Conservation (phyloP, 345 rosid species). For the Eucalyptus brandiana region DNA sequence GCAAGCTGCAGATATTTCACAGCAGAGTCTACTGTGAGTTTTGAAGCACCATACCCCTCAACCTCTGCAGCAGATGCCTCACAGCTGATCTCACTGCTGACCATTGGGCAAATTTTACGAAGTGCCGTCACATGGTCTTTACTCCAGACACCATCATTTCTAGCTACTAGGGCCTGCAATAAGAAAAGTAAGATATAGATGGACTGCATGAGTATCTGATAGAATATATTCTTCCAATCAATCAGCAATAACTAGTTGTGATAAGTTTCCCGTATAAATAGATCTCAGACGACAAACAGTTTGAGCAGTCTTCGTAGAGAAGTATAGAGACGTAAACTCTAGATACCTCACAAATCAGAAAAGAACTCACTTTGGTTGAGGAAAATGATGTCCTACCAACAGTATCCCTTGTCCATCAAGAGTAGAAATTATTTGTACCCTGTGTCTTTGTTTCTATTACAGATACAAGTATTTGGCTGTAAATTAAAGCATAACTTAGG, state of each 20-base stretch:
- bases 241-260: neutral
- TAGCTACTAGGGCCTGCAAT: slow-evolving; percentile 82
- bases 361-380: neutral
- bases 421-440: neutral
- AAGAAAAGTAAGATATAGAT: neutral
- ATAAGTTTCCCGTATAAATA: neutral
- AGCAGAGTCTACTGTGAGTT: slow-evolving; percentile 98
- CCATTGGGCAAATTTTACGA: slow-evolving; percentile 95
- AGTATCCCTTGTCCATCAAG: neutral
- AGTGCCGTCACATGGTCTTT: slow-evolving; percentile 79
- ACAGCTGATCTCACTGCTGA: slow-evolving; percentile 71
- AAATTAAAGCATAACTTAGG: neutral
- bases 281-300: neutral
- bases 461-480: neutral
- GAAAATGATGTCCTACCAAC: neutral
- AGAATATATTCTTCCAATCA: neutral
- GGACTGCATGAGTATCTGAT: neutral
- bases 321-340: neutral
- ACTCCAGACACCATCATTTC: slow-evolving; percentile 99
- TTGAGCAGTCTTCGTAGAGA: neutral
- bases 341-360: neutral
- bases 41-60: slow-evolving; percentile 99
- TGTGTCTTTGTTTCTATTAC: neutral
- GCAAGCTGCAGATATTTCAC: slow-evolving; percentile 96
- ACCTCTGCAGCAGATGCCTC: slow-evolving; percentile 99